Base-by-base conservation (phyloP, 345 rosid genomes). In the Crucihimalaya himalaica region DNA sequence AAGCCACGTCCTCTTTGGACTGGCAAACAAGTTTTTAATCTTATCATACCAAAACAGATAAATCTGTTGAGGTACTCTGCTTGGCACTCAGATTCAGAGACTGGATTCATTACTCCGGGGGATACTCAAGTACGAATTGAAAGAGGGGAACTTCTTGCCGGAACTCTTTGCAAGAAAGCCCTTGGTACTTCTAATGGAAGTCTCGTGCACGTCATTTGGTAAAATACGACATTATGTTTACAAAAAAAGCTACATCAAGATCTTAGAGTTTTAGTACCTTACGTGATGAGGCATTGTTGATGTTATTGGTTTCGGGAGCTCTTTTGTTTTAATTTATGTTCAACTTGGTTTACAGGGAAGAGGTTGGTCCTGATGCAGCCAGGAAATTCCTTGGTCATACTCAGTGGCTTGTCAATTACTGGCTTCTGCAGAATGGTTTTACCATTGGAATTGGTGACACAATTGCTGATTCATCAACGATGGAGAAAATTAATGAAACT, bases 301-400 rank as follows among this genome's bases (percentile, higher is more conserved):
- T 35, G 34, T 13, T 5, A 19, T 14, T 55, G 10, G 35, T 39
- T 57, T 66, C 42, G 6, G 66, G 52, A 18, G 15, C 21, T 67
- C 68, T 11, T 28, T 18, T 58, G 31, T 25, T 70, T 18, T 28
- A 62, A 25, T 63, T 29, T 15, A 8, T 37, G 12, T 37, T 35
- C 37, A 40, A 70, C 40, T 7, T 39, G 67, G 28, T 70, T 23
- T 69, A 15, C 80, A 94, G 99, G 98, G 99, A 94, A 82, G 99
- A 94, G 74, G 97, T 94, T 77, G 99, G 99, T 71, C 98, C 98
- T 34, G 98, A 94, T 92, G 97, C 99, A 12, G 99, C 99, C 59
- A 89, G 99, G 68, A 94, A 92, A 71, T 94, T 94, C 82, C 87
- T 94, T 71, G 99, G 99, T 40, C 99, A 94, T 72, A 94, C 99